These are phyloP conservation scores for Tothia fuscella DNA, from an alignment of 2,329 filamentous ascomycete genomes.

Conservation along the genomic window DNA sequence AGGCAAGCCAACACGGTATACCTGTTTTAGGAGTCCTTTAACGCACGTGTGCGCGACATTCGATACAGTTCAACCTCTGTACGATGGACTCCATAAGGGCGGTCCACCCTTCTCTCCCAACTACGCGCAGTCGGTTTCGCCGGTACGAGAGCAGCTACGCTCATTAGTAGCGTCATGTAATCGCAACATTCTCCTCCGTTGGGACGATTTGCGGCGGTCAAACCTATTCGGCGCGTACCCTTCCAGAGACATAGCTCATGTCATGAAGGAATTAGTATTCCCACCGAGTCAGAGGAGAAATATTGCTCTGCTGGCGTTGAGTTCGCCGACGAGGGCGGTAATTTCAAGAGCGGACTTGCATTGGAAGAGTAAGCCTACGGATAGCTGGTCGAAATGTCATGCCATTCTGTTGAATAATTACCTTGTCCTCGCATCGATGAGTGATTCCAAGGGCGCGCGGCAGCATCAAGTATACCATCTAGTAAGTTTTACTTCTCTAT, in stretches of 20 bases:
- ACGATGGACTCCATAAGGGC: background rate
- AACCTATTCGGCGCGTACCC: constrained; percentile 5
- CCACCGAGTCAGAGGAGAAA: background rate
- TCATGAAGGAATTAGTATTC: constrained; percentile 4
- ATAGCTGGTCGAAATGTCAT: constrained; percentile 8
- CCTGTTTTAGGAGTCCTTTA: constrained; percentile 7
- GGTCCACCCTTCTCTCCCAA: background rate
- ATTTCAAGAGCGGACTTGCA: constrained; percentile 4
- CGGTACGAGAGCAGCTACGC: constrained; percentile 4
- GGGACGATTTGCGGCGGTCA: constrained; percentile 1
- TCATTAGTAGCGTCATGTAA: constrained; percentile 6
- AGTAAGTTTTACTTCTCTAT: background rate
- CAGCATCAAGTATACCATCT: constrained; percentile 6
- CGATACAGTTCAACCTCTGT: constrained; percentile 7
- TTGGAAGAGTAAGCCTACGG: background rate
- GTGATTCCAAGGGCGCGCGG: background rate
- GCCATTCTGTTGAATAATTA: constrained; percentile 6
- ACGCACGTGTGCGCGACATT: constrained; percentile 3
- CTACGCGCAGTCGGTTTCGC: background rate
- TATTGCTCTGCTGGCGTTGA: background rate
- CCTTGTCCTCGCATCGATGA: background rate
- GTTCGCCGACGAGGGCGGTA: background rate
- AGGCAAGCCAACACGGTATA: constrained; percentile 4
- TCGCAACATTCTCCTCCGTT: constrained; percentile 5
- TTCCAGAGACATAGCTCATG: background rate